phyloP scores from a whole-genome alignment of 139 green algal genomes.

The Ostreobium quekettii region DNA sequence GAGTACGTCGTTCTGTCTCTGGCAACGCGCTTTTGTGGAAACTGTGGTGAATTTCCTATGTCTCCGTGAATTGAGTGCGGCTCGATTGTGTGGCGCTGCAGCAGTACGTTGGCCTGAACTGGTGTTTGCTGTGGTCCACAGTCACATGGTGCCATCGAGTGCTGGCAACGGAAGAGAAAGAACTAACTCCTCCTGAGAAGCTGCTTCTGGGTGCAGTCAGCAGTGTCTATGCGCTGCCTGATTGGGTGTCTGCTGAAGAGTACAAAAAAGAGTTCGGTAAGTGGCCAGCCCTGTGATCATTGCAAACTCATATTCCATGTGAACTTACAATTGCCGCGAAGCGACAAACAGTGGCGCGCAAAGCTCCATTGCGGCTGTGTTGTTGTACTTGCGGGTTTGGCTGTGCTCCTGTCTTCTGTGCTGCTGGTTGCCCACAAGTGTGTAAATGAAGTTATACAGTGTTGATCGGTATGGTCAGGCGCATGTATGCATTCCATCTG shows the following conservation, averaged over 20 bases:
- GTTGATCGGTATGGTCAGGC: no score
- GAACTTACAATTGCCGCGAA: neutral
- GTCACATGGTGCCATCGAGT: constrained; percentile 85
- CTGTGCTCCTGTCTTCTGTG: neutral
- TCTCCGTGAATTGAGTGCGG: no score
- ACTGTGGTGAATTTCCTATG: no score
- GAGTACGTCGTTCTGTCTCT: no score
- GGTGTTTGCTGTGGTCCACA: no score
- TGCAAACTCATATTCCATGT: no score
- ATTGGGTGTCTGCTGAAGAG: constrained; percentile 85
- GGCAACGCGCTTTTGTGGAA: no score
- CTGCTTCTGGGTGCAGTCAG: constrained; percentile 84
- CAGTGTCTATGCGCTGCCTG: constrained; percentile 94
- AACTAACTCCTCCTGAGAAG: constrained; percentile 38
- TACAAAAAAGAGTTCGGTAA: constrained; percentile 70
- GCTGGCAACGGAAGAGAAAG: constrained; percentile 24
- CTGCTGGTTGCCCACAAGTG: neutral
- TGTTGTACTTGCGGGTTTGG: neutral
- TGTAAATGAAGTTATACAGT: neutral
- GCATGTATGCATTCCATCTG: no score
- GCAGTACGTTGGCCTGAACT: no score
- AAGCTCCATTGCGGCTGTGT: neutral
- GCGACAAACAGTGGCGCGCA: neutral
- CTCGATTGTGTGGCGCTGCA: no score
- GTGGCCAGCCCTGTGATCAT: constrained; percentile 5